phyloP scores from a whole-genome alignment of 768 basidiomycete species.

The Lentinula detonsa region DNA sequence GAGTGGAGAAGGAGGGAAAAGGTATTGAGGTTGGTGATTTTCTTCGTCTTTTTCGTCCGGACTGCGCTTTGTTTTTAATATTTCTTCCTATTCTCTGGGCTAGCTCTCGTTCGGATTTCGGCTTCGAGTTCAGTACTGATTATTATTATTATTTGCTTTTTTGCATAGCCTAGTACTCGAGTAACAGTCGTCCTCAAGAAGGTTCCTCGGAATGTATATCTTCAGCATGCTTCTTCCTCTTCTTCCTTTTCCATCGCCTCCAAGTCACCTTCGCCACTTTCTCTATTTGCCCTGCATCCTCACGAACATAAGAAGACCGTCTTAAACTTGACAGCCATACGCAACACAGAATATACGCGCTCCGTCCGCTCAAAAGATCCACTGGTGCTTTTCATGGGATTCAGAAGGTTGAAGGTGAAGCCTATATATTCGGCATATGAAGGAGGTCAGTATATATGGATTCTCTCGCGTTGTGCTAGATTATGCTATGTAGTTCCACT shows the following conservation, averaged over 20 bases:
- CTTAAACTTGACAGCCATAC: conserved; percentile 86
- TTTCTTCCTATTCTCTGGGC: not conserved
- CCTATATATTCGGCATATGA: conserved; percentile 89
- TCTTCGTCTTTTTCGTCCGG: not conserved
- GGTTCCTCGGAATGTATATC: conserved; percentile 57
- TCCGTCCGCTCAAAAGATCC: conserved; percentile 95
- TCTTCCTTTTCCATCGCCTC: not conserved
- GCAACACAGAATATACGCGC: conserved; percentile 90
- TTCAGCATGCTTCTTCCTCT: not conserved
- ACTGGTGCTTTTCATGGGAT: conserved; percentile 82
- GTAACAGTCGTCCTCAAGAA: conserved; percentile 74
- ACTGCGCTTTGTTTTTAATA: not conserved
- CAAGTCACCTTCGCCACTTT: conserved; percentile 42
- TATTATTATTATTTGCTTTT: too few relatives aligned
- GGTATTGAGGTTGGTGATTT: not conserved
- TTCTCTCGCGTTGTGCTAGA: too few relatives aligned
- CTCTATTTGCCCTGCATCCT: conserved; percentile 78
- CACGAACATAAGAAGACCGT: conserved; percentile 97
- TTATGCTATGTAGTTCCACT: too few relatives aligned
- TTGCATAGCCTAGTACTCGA: conserved; percentile 65
- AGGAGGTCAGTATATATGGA: conserved; percentile 52
- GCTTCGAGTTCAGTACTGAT: not conserved
- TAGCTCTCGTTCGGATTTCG: not conserved
- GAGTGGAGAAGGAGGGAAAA: not conserved
- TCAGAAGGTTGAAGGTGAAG: conserved; percentile 76